Evolutionary conservation across 2,329 filamentous ascomycete genomes (phyloP), one percentile per base, ranked within the genome.

Genomic region (Xylaria sp.): DNA sequence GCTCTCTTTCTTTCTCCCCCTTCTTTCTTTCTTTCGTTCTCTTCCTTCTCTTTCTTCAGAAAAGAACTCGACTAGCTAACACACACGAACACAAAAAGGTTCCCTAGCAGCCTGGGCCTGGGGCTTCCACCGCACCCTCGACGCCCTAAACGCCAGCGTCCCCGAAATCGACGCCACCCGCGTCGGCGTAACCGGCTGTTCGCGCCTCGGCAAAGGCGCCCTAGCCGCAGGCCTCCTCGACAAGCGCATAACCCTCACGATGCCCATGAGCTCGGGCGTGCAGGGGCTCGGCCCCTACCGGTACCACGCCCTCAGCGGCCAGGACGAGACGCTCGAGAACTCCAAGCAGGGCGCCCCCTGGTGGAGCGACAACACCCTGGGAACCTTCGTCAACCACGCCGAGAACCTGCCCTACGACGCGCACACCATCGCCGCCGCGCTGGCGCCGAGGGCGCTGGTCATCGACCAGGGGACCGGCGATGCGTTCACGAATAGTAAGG

Each of bases 351-450:
- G 81, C 15, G 87, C 88, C 59, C 85, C 86, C 4, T 87, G 87
- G 74, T 89, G 87, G 87, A 88, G 86, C 78, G 84, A 84, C 68
- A 80, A 75, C 41, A 78, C 78, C 46, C 85, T 88, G 62, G 84
- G 86, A 60, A 92, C 84, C 12, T 82, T 84, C 70, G 81, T 84
- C 84, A 87, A 91, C 82, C 85, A 81, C 71, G 81, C 82, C 65
- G 83, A 84, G 74, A 83, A 83, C 74, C 80, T 89, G 54, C 86
- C 88, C 2, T 85, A 85, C 70, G 87, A 89, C 73, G 87, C 88
- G 58, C 87, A 89, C 77, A 84, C 85, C 72, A 83, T 89, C 51
- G 87, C 85, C n/a, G 87, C 83, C 8, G 81, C 88, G 23, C 82
- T 89, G 34, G 86, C 86, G n/a, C 88, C 88, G 2, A 80, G 87